Conservation (phyloP, 805 yeast species). For the Candida ficus region DNA sequence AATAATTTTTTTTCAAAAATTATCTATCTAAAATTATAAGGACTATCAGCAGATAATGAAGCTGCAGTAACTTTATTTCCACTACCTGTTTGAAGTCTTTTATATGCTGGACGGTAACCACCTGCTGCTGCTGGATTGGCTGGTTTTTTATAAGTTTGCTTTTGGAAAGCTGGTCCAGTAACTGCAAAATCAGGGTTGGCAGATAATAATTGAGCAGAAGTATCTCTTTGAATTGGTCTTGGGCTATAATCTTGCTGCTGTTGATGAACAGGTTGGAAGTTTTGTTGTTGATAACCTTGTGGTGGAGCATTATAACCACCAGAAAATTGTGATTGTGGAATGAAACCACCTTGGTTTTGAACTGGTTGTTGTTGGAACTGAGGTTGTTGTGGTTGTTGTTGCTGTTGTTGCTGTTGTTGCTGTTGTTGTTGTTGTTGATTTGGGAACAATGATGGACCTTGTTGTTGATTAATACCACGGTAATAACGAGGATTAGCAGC, state of each 20-base stretch:
- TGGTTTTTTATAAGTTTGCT: conserved; percentile 2
- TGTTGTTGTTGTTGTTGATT: conserved; percentile 11
- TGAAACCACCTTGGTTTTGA: conserved; percentile 2
- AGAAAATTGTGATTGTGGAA: conserved; percentile 1
- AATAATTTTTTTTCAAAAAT: background rate
- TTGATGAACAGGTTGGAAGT: background rate
- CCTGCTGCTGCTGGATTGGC: conserved; percentile 12
- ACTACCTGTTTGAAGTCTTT: conserved; percentile 25
- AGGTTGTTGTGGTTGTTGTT: too few relatives aligned
- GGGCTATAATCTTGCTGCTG: conserved; percentile 1
- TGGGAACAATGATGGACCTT: conserved; percentile 23
- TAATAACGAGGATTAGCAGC: conserved; percentile 59
- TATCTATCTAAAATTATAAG: conserved; percentile 36
- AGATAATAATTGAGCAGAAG: conserved; percentile 39
- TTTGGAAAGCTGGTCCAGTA: conserved; percentile 21
- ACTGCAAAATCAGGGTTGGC: conserved; percentile 45
- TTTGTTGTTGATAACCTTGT: background rate
- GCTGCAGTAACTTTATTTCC: conserved; percentile 36
- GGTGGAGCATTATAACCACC: background rate
- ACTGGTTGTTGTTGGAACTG: conserved; percentile 15
- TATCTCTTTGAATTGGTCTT: conserved; percentile 11
- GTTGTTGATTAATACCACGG: conserved; percentile 26
- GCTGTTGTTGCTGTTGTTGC: too few relatives aligned
- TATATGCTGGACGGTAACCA: conserved; percentile 36
- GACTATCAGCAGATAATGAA: conserved; percentile 36